These are phyloP conservation scores for Crithidia expoeki DNA, from an alignment of 208 protist genomes.

Conservation along the genomic window DNA sequence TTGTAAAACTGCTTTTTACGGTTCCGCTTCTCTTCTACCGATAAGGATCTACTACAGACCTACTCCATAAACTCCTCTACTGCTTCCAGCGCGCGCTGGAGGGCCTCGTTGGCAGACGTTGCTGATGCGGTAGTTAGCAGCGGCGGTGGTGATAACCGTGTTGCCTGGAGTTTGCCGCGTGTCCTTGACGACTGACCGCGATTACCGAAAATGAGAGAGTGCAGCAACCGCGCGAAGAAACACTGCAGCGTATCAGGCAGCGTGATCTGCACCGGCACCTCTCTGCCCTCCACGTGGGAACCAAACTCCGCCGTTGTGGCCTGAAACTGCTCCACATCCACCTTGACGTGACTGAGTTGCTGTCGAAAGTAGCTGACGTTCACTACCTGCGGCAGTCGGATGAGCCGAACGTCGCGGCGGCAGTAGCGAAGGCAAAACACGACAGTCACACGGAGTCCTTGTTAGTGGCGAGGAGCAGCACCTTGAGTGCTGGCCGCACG, in stretches of 20 bases:
- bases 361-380: constrained; percentile 19
- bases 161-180: not conserved
- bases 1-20: constrained; percentile 16
- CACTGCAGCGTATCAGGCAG: constrained; percentile 20
- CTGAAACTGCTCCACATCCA: constrained; percentile 47
- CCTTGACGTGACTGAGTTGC: constrained; percentile 25
- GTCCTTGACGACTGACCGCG: not conserved
- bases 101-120: not conserved
- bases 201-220: not conserved
- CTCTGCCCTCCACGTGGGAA: constrained; percentile 23
- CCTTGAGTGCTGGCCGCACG: constrained; percentile 33
- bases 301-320: constrained; percentile 17
- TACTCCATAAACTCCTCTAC: constrained; percentile 7
- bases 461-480: constrained; percentile 10
- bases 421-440: not conserved
- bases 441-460: not conserved
- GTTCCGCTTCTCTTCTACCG: constrained; percentile 17
- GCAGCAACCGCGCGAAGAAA: constrained; percentile 23
- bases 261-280: constrained; percentile 15
- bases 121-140: not conserved
- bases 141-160: not conserved
- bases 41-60: not conserved
- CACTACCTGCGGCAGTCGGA: not conserved
- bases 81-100: constrained; percentile 7
- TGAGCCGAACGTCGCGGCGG: not conserved